These are phyloP conservation scores for Phylloporus sp. DNA, from an alignment of 768 basidiomycete species.

Conservation along the genomic window DNA sequence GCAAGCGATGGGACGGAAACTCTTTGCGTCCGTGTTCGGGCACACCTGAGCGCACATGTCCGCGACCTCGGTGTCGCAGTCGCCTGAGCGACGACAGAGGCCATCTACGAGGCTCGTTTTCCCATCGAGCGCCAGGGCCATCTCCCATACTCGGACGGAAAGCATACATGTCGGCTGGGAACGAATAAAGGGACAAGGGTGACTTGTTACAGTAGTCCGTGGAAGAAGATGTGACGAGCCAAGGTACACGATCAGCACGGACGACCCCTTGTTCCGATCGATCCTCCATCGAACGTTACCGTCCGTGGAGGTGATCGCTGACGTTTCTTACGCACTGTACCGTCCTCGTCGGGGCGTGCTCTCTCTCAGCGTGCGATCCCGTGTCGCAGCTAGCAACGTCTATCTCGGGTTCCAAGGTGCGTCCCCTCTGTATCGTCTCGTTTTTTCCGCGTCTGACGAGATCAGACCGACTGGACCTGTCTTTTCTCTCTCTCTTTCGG, in stretches of 20 bases:
- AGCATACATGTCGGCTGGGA: background rate
- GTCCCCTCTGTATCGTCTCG: background rate
- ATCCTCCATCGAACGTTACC: slow-evolving; percentile 44
- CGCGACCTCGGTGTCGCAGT: background rate
- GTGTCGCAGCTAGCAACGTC: slow-evolving; percentile 59
- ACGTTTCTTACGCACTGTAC: slow-evolving; percentile 51
- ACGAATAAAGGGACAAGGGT: background rate
- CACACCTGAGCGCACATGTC: too few relatives aligned
- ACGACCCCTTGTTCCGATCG: slow-evolving; percentile 49
- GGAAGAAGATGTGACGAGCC: background rate
- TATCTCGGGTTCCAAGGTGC: slow-evolving; percentile 58
- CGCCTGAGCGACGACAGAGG: background rate
- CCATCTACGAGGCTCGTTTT: background rate
- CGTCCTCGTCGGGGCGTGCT: slow-evolving; percentile 43
- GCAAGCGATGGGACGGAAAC: too few relatives aligned
- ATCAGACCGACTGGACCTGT: slow-evolving; percentile 61
- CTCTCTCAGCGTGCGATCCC: slow-evolving; percentile 52
- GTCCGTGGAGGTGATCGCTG: slow-evolving; percentile 36
- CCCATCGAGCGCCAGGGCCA: background rate
- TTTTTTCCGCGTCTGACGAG: background rate
- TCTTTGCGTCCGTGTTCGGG: too few relatives aligned
- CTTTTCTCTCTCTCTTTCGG: slow-evolving; percentile 47
- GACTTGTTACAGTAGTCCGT: background rate
- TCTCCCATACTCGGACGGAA: background rate
- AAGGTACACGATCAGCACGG: slow-evolving; percentile 16